Percentiles rank a stretch among this genome's conserved stretches.
Evolutionary conservation across 208 protist genomes (phyloP).

Genomic region (Phytomonas sp.): DNA sequence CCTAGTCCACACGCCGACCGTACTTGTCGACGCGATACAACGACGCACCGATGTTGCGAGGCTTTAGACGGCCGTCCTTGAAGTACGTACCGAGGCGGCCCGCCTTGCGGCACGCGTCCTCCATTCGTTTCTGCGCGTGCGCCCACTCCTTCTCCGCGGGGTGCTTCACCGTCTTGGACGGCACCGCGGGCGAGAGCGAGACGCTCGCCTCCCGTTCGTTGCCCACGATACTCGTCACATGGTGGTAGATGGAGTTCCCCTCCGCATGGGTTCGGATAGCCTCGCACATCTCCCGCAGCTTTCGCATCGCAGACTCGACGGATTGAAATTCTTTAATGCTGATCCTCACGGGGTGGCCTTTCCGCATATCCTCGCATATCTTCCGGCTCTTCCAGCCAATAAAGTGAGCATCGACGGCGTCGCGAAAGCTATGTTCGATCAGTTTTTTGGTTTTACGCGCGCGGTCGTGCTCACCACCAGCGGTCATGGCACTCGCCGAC

Average conservation of each 20-base stretch:
- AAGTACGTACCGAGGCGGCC: constrained; percentile 72
- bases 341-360: constrained; percentile 69
- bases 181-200: constrained; percentile 44
- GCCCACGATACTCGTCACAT: constrained; percentile 74
- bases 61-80: constrained; percentile 52
- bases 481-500: neutral
- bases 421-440: constrained; percentile 75
- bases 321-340: constrained; percentile 78
- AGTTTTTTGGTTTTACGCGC: constrained; percentile 26
- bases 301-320: constrained; percentile 51
- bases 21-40: constrained; percentile 84
- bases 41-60: constrained; percentile 58
- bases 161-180: constrained; percentile 41
- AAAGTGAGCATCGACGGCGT: constrained; percentile 84
- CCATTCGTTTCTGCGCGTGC: constrained; percentile 50
- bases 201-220: constrained; percentile 71
- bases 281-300: constrained; percentile 75
- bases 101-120: constrained; percentile 54
- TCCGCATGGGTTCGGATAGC: constrained; percentile 66
- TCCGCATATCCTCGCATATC: constrained; percentile 68
- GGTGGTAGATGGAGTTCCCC: constrained; percentile 47
- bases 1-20: constrained; percentile 66
- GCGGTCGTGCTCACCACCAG: neutral
- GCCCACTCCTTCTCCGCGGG: constrained; percentile 82
- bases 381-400: constrained; percentile 86